Percentiles rank a stretch among this genome's conserved stretches.
These are phyloP conservation scores for Talinum fruticosum DNA, from an alignment of 148 eudicot genomes.

Conservation along the genomic window DNA sequence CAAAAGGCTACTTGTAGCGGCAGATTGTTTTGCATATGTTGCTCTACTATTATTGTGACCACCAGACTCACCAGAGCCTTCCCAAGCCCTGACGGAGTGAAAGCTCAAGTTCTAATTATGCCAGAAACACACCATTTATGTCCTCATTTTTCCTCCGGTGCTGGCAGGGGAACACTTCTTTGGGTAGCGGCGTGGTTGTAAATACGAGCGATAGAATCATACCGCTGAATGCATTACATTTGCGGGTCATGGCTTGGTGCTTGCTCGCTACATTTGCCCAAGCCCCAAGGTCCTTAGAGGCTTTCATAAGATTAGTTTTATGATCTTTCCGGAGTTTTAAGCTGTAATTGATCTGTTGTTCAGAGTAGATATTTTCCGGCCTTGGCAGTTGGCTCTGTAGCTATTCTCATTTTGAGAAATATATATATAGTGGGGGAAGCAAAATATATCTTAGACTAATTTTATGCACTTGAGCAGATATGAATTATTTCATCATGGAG, in stretches of 20 bases:
- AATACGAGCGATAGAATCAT: background rate
- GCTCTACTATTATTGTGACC: no score
- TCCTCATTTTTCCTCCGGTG: background rate
- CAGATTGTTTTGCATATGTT: background rate
- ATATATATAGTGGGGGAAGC: background rate
- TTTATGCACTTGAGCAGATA: background rate
- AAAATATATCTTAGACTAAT: background rate
- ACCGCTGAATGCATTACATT: background rate
- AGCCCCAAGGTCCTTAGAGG: background rate
- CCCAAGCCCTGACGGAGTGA: background rate
- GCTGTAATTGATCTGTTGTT: background rate
- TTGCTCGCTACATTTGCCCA: no score
- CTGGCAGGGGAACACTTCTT: no score
- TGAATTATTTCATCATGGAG: background rate
- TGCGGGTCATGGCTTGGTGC: background rate
- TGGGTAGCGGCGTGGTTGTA: background rate
- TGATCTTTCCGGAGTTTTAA: background rate
- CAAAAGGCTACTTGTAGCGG: constrained; percentile 62
- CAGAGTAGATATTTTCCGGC: no score
- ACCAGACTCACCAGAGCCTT: no score
- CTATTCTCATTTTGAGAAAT: no score
- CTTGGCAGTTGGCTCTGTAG: no score
- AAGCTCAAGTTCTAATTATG: background rate
- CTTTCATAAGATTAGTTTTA: background rate
- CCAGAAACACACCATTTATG: background rate